A percentile compares a stretch with the other conserved stretches of the same genome.
phyloP scores from a whole-genome alignment of 495 filamentous ascomycete genomes.

The Trichoderma asperelloides region DNA sequence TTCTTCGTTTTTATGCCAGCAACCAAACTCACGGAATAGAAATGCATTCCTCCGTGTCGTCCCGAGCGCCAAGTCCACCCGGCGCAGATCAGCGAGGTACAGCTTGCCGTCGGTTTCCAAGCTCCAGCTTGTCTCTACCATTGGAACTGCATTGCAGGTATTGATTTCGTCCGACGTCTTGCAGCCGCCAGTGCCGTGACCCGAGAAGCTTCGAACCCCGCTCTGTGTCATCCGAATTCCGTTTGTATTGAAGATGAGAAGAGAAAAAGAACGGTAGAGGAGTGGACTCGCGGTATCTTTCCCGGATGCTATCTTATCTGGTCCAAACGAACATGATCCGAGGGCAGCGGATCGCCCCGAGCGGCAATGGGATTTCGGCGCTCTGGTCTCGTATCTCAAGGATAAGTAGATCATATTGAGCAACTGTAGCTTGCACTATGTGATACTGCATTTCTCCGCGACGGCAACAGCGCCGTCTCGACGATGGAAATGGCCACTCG shows the following conservation, averaged over 20 bases:
- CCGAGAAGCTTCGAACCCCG: background rate
- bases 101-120: too few relatives aligned
- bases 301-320: background rate
- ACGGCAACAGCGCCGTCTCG: background rate
- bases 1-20: background rate
- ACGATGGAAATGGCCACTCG: background rate
- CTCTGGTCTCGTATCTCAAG: background rate
- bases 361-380: background rate
- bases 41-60: background rate
- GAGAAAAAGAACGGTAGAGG: too few relatives aligned
- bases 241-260: background rate
- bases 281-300: too few relatives aligned
- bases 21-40: too few relatives aligned
- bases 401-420: background rate
- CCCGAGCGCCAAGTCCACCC: background rate
- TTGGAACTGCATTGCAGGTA: too few relatives aligned
- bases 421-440: background rate
- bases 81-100: background rate
- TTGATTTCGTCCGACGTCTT: background rate
- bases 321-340: background rate
- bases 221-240: background rate
- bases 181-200: conserved; percentile 3
- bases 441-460: background rate
- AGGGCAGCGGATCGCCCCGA: background rate
- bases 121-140: too few relatives aligned